Evolutionary conservation across 495 filamentous ascomycete genomes (phyloP).

Genomic region (Penicillium manginii): DNA sequence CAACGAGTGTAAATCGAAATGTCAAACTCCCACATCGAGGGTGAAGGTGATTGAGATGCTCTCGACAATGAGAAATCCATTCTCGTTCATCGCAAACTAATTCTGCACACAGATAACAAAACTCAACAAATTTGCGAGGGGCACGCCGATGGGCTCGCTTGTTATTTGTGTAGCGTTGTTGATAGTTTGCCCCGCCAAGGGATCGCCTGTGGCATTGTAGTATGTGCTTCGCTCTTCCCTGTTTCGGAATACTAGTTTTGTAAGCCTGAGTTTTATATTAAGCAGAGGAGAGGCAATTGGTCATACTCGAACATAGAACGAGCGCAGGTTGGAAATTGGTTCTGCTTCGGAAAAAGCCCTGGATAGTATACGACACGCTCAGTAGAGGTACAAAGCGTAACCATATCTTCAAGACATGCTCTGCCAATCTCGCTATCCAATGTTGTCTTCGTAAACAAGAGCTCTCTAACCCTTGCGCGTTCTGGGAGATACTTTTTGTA

Average conservation of each 20-base stretch:
- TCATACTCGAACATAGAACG: constrained; percentile 13
- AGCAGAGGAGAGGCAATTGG: not conserved
- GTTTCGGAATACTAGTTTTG: constrained; percentile 10
- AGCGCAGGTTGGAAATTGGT: constrained; percentile 13
- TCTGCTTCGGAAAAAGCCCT: constrained; percentile 9
- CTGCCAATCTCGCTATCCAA: constrained; percentile 21
- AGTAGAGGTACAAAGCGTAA: constrained; percentile 18
- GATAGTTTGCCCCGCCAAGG: constrained; percentile 20
- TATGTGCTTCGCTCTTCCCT: constrained; percentile 27
- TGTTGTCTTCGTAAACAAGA: constrained; percentile 18
- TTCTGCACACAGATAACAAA: constrained; percentile 23
- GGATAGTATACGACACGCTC: constrained; percentile 25
- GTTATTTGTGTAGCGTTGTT: constrained; percentile 27
- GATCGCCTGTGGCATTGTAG: constrained; percentile 25
- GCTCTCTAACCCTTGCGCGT: constrained; percentile 15
- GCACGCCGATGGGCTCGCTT: constrained; percentile 25
- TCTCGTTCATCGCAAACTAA: constrained; percentile 7
- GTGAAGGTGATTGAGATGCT: constrained; percentile 17
- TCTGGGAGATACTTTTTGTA: constrained; percentile 26
- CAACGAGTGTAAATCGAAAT: constrained; percentile 22
- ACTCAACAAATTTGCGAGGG: constrained; percentile 20
- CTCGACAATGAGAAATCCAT: constrained; percentile 16
- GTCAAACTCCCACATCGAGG: constrained; percentile 23
- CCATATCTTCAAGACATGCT: constrained; percentile 23
- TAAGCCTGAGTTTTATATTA: too few species aligned